Conservation (phyloP, 179 eudicot genomes). For the Spergularia azorica region DNA sequence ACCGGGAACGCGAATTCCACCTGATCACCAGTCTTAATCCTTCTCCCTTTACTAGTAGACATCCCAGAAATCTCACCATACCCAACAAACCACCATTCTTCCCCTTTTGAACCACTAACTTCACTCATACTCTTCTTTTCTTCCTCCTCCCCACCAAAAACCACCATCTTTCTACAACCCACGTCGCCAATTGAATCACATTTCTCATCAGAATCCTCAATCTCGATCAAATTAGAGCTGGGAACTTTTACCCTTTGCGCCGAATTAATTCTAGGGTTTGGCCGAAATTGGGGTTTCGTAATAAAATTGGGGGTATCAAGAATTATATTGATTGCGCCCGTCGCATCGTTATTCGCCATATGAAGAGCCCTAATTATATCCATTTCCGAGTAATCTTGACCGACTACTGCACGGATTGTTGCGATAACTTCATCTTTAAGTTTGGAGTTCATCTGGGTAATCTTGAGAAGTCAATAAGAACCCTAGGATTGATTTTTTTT, state of each 20-base stretch:
- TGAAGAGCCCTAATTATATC: conserved; percentile 92
- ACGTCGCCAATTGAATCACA: conserved; percentile 10
- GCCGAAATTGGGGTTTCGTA: conserved; percentile 29
- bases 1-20: conserved; percentile 65
- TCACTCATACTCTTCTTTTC: conserved; percentile 21
- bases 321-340: conserved; percentile 90
- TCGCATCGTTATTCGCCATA: conserved; percentile 80
- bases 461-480: conserved; percentile 6
- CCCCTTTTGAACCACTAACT: conserved; percentile 30
- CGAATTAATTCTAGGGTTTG: conserved; percentile 36
- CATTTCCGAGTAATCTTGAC: conserved; percentile 76
- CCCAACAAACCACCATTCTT: conserved; percentile 86
- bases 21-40: conserved; percentile 62
- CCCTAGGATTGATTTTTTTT: conserved; percentile 22
- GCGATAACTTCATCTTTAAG: conserved; percentile 54
- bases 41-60: conserved; percentile 88
- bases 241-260: conserved; percentile 21
- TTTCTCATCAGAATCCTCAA: conserved; percentile 20
- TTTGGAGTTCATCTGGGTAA: conserved; percentile 56
- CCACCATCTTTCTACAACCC: conserved; percentile 6
- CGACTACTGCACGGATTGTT: conserved; percentile 71
- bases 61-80: conserved; percentile 63
- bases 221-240: conserved; percentile 19
- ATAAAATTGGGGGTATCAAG: conserved; percentile 73
- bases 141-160: conserved; percentile 17